Conservation (phyloP, 1,284 basidiomycete genomes). For the Pulchroboletus neoregius region DNA sequence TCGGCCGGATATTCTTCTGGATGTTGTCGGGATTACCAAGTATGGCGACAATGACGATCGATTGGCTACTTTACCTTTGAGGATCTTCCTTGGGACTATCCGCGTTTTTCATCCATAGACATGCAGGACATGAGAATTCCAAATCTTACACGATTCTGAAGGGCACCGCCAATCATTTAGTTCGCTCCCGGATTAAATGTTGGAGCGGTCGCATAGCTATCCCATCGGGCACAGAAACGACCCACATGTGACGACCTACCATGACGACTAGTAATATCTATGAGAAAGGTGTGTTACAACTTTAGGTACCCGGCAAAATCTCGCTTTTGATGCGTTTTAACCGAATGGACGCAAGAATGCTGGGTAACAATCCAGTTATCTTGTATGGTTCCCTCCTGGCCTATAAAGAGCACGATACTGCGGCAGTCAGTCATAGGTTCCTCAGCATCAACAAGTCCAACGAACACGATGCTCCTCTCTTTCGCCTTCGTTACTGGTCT, state of each 20-base stretch:
- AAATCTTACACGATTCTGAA: not conserved
- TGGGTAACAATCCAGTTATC: not conserved
- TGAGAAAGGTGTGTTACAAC: slow-evolving; percentile 10
- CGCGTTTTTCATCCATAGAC: not conserved
- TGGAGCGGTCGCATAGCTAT: not conserved
- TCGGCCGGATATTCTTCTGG: slow-evolving; percentile 2
- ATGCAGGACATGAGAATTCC: not conserved
- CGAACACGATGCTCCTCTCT: slow-evolving; percentile 8
- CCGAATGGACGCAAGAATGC: not conserved
- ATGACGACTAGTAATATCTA: not conserved
- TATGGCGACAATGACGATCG: not conserved
- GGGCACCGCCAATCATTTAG: not conserved
- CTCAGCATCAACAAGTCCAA: not conserved
- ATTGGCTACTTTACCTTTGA: not conserved
- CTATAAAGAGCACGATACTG: slow-evolving; percentile 10
- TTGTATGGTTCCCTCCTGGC: not conserved
- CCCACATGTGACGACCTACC: slow-evolving; percentile 7
- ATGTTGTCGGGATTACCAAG: not conserved
- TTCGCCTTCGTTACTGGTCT: slow-evolving; percentile 4
- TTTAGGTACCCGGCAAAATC: slow-evolving; percentile 2
- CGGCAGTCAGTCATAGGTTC: not conserved
- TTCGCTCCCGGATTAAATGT: not conserved
- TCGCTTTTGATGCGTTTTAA: not conserved
- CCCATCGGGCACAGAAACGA: not conserved
- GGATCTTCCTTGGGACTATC: not conserved